Evolutionary conservation across 371 early-diverging fungal species (phyloP).

Genomic region (Dichotomocladium elegans): DNA sequence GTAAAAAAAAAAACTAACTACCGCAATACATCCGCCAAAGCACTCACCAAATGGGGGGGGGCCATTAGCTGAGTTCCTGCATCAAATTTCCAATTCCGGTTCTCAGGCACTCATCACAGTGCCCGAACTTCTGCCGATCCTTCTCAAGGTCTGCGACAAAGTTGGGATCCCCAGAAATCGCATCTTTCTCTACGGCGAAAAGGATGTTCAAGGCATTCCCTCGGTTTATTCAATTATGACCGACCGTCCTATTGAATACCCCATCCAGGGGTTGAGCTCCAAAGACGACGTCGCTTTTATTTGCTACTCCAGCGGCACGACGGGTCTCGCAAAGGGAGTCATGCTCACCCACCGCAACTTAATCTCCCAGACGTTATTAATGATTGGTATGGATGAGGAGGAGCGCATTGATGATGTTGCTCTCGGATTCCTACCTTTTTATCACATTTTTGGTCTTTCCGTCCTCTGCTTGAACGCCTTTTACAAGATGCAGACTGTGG

Average conservation of each 20-base stretch:
- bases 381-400: slow-evolving; percentile 7
- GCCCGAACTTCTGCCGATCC: slow-evolving; percentile 38
- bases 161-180: slow-evolving; percentile 44
- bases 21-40: no score
- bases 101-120: slow-evolving; percentile 56
- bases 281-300: slow-evolving; percentile 66
- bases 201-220: slow-evolving; percentile 26
- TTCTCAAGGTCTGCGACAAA: slow-evolving; percentile 46
- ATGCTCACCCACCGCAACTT: slow-evolving; percentile 27
- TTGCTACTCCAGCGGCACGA: slow-evolving; percentile 89
- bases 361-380: slow-evolving; percentile 8
- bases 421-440: slow-evolving; percentile 76
- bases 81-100: slow-evolving; percentile 18
- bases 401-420: slow-evolving; percentile 31
- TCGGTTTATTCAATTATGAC: slow-evolving; percentile 13
- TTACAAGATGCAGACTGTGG: slow-evolving; percentile 36
- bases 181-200: slow-evolving; percentile 56
- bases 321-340: slow-evolving; percentile 62
- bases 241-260: slow-evolving; percentile 11
- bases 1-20: slow-evolving; percentile 1
- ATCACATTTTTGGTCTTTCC: slow-evolving; percentile 68
- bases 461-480: slow-evolving; percentile 24
- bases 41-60: no score
- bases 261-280: slow-evolving; percentile 18
- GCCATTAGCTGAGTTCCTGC: slow-evolving; percentile 15